phyloP scores from a whole-genome alignment of 2,329 filamentous ascomycete genomes.

The Epichloe gansuensis region DNA sequence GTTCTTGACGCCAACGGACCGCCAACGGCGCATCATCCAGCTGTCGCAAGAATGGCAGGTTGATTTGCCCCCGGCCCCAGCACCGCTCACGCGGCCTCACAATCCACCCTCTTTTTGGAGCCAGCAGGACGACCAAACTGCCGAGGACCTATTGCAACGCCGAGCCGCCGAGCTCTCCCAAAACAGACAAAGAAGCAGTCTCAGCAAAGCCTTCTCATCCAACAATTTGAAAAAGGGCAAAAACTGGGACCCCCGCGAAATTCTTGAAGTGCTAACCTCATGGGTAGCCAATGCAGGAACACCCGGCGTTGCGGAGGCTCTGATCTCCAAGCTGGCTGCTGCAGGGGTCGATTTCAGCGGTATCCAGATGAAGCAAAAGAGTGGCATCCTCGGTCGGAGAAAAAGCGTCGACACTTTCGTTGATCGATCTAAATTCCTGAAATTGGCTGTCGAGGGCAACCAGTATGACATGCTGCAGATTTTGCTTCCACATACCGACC shows the following conservation, averaged over 20 bases:
- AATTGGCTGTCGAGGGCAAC: conserved; percentile 35
- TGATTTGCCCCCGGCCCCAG: conserved; percentile 24
- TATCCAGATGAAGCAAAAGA: conserved; percentile 30
- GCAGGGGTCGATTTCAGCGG: conserved; percentile 40
- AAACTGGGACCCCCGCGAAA: conserved; percentile 37
- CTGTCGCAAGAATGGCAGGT: conserved; percentile 40
- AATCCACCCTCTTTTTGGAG: conserved; percentile 32
- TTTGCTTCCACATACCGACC: conserved; percentile 39
- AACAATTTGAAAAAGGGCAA: conserved; percentile 32
- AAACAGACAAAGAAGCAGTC: conserved; percentile 24
- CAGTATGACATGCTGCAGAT: conserved; percentile 41
- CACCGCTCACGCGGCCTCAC: conserved; percentile 28
- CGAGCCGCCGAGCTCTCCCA: conserved; percentile 25
- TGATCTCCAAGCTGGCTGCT: conserved; percentile 35
- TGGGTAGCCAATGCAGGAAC: conserved; percentile 37
- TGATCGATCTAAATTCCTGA: conserved; percentile 37
- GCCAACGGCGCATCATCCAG: conserved; percentile 34
- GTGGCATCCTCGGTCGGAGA: conserved; percentile 33
- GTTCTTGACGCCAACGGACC: conserved; percentile 21
- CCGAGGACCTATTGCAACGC: conserved; percentile 41
- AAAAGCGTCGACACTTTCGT: conserved; percentile 35
- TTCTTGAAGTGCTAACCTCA: conserved; percentile 36
- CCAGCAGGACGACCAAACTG: conserved; percentile 35
- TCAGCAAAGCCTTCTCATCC: conserved; percentile 26
- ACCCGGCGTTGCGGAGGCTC: conserved; percentile 41